Evolutionary conservation across 1,139 yeast genomes (phyloP).

Genomic region (Sugiyamaella sp.): DNA sequence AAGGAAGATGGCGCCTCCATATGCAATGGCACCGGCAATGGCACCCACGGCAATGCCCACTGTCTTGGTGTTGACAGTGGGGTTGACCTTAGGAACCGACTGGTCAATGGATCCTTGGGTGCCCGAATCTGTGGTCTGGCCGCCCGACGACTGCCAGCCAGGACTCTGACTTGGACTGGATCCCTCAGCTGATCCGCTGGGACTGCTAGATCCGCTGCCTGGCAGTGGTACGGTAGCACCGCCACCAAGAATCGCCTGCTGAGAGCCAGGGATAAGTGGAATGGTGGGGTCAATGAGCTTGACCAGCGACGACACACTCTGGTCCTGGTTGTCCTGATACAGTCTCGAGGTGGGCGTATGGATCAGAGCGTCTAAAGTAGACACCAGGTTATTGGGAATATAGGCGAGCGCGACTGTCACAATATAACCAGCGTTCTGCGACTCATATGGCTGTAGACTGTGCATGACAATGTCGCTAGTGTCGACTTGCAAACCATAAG

Average conservation of each 20-base stretch:
- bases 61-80: conserved; percentile 38
- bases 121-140: conserved; percentile 22
- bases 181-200: conserved; percentile 23
- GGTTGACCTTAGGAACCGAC: conserved; percentile 32
- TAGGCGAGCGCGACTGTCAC: conserved; percentile 46
- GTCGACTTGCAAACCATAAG: conserved; percentile 41
- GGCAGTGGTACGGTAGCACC: conserved; percentile 6
- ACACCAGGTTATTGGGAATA: conserved; percentile 41
- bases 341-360: conserved; percentile 40
- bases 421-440: conserved; percentile 38
- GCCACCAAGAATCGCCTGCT: conserved; percentile 25
- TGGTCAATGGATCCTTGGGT: conserved; percentile 43
- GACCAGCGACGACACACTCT: conserved; percentile 43
- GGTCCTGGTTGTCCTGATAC: conserved; percentile 40
- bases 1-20: conserved; percentile 44
- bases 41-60: conserved; percentile 47
- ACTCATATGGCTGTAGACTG: conserved; percentile 44
- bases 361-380: conserved; percentile 37
- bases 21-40: conserved; percentile 43
- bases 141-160: conserved; percentile 12
- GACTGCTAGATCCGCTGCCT: conserved; percentile 24
- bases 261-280: conserved; percentile 37
- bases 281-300: conserved; percentile 45
- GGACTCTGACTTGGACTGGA: conserved; percentile 16
- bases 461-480: conserved; percentile 38